Evolutionary conservation across 2,329 filamentous ascomycete genomes (phyloP).

Genomic region (Lecanicillium sp.): DNA sequence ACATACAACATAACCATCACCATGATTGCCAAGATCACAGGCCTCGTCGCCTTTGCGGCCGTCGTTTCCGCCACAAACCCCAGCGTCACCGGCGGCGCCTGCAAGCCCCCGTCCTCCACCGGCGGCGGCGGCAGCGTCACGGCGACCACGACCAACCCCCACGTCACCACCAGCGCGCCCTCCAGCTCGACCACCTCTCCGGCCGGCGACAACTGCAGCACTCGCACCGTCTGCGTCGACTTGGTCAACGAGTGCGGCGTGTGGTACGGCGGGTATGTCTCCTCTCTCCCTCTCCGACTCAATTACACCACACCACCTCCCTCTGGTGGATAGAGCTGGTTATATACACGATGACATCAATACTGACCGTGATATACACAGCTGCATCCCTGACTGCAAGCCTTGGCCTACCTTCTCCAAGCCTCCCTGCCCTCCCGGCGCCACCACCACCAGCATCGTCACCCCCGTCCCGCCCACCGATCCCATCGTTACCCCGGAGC

Average conservation of each 20-base stretch:
- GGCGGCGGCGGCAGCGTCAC: not conserved
- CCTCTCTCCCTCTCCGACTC: not conserved
- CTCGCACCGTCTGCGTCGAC: constrained; percentile 22
- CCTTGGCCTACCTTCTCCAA: constrained; percentile 15
- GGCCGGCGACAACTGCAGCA: constrained; percentile 19
- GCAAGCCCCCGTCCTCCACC: too few relatives aligned
- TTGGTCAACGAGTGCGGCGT: constrained; percentile 22
- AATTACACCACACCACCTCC: too few relatives aligned
- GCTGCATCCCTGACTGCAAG: constrained; percentile 13
- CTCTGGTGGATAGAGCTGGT: not conserved
- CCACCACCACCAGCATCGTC: not conserved
- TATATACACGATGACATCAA: constrained; percentile 18
- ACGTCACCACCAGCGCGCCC: constrained; percentile 18
- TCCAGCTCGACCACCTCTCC: not conserved
- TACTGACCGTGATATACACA: constrained; percentile 20
- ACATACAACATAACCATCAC: not conserved
- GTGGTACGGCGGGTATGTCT: constrained; percentile 20
- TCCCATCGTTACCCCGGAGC: too few relatives aligned
- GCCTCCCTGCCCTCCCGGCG: constrained; percentile 16
- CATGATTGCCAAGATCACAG: constrained; percentile 3
- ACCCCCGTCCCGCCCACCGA: not conserved
- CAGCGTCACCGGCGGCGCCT: not conserved
- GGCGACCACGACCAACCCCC: constrained; percentile 14
- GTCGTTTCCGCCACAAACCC: not conserved
- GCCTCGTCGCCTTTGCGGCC: not conserved